A percentile compares a stretch with the other conserved stretches of the same genome.
phyloP scores from a whole-genome alignment of 1,139 yeast species.

The Eremothecium sinecaudum region DNA sequence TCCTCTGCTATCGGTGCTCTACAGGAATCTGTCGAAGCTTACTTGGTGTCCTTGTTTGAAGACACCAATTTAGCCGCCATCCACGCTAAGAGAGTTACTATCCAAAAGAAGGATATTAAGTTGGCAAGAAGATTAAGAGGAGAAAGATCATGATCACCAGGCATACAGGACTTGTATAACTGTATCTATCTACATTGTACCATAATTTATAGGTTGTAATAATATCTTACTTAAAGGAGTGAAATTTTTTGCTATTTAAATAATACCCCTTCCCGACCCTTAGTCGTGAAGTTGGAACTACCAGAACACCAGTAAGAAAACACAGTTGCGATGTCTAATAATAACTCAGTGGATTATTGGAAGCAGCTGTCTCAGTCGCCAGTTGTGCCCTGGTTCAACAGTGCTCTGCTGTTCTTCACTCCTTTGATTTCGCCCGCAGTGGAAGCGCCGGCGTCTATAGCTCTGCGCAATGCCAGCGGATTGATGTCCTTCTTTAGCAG shows the following conservation, averaged over 20 bases:
- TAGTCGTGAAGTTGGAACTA: too few relatives aligned
- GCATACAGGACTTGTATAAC: neutral
- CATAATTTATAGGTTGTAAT: conserved; percentile 2
- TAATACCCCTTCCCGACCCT: too few relatives aligned
- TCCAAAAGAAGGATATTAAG: conserved; percentile 98
- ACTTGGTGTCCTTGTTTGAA: conserved; percentile 81
- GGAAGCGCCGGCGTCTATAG: conserved; percentile 11
- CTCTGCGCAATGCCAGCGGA: conserved; percentile 8
- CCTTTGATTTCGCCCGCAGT: conserved; percentile 35
- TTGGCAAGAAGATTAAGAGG: conserved; percentile 99
- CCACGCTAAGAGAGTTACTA: conserved; percentile 98
- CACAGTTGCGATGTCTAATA: too few relatives aligned
- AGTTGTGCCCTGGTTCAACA: conserved; percentile 43
- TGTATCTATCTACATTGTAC: neutral
- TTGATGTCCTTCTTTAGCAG: conserved; percentile 11
- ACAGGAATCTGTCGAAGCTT: conserved; percentile 98
- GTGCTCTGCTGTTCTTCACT: conserved; percentile 37
- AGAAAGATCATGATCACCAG: conserved; percentile 56
- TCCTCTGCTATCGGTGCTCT: conserved; percentile 98
- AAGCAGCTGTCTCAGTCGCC: conserved; percentile 41
- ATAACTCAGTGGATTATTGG: conserved; percentile 17
- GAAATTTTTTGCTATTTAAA: neutral
- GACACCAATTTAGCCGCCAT: conserved; percentile 98
- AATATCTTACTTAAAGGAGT: neutral
- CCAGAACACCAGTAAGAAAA: too few relatives aligned